Evolutionary conservation across 108 stramenopile genomes (phyloP).

Genomic region (Pseudonitzschia pungens): DNA sequence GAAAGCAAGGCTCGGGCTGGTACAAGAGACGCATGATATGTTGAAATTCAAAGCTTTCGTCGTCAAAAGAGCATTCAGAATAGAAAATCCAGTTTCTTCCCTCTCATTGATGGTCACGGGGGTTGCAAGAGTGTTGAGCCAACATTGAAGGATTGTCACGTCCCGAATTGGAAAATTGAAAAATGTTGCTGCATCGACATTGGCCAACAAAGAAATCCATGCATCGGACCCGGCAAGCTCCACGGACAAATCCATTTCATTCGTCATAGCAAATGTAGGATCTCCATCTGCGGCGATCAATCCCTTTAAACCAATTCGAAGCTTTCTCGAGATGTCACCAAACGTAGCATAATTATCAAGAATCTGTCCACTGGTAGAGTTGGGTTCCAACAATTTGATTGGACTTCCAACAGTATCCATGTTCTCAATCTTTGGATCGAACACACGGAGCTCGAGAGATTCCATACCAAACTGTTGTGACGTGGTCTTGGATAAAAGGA

Average conservation of each 20-base stretch:
- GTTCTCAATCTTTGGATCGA: conserved; percentile 53
- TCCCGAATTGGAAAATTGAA: conserved; percentile 61
- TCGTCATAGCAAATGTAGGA: conserved; percentile 45
- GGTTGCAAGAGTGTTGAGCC: conserved; percentile 51
- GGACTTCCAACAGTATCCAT: conserved; percentile 60
- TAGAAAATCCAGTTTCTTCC: conserved; percentile 30
- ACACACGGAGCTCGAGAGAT: conserved; percentile 45
- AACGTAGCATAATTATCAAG: conserved; percentile 45
- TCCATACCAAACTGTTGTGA: conserved; percentile 11
- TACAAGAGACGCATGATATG: conserved; percentile 56
- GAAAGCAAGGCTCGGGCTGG: conserved; percentile 46
- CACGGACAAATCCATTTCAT: conserved; percentile 22
- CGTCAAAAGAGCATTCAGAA: conserved; percentile 37
- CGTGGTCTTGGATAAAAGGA: neutral
- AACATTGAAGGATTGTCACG: conserved; percentile 58
- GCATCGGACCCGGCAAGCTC: conserved; percentile 13
- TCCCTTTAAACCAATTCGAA: conserved; percentile 42
- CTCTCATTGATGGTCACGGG: conserved; percentile 38
- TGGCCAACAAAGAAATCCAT: conserved; percentile 41
- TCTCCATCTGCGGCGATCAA: conserved; percentile 47
- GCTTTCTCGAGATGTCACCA: conserved; percentile 30
- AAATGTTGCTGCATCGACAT: conserved; percentile 41
- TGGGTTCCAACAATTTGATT: conserved; percentile 53
- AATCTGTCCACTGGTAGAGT: conserved; percentile 34
- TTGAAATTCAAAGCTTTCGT: conserved; percentile 47